Evolutionary conservation across 2,329 filamentous ascomycete genomes (phyloP), one percentile per base, ranked within the genome.

Genomic region (Lasiodiplodia gonubiensis): DNA sequence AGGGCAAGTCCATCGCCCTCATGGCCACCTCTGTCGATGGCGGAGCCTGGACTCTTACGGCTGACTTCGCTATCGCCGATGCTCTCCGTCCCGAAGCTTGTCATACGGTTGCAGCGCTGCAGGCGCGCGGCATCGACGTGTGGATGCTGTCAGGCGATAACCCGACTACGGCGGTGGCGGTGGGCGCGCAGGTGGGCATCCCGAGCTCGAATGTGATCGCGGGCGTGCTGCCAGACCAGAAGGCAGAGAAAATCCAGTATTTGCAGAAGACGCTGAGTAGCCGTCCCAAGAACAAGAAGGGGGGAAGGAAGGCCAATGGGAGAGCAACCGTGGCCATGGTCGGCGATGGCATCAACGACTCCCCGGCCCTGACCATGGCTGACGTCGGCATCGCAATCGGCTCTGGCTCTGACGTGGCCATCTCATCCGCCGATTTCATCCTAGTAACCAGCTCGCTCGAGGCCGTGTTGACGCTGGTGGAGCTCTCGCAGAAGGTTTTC

Each of bases 71-170:
- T 55, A 90, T 94, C 59, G 89, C 93, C 0, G 94, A 97, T 71
- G 89, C 92, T 1, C 86, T 97, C 70, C 90, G 94, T 2, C 86
- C 88, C 0, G 92, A 96, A 78, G 89, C 93, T 0, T 78, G 81
- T 1, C 74, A 81, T 8, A 88, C 94, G 21, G 86, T 97, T 68
- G 78, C 80, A 7, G 84, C 88, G 1, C 86, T 97, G 0, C 85
- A 87, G 52, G 78, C 84, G 4, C 86, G 86, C 18, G 88, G 90
- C 23, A 89, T 91, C 55, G 86, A 89, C 37, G 91, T 97, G 4
- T 97, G 90, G 88, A 96, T 97, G 92, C 89, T 97, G 46, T 96
- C 93, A 0, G 94, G 94, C 35, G 94, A 97, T 81, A 97, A 97
- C 74, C 81, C 84, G n/a, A 89, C 83, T n/a, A 97, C 94, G 0